Base-by-base conservation (phyloP, 495 filamentous ascomycete species). In the Penicillium cinerascens region DNA sequence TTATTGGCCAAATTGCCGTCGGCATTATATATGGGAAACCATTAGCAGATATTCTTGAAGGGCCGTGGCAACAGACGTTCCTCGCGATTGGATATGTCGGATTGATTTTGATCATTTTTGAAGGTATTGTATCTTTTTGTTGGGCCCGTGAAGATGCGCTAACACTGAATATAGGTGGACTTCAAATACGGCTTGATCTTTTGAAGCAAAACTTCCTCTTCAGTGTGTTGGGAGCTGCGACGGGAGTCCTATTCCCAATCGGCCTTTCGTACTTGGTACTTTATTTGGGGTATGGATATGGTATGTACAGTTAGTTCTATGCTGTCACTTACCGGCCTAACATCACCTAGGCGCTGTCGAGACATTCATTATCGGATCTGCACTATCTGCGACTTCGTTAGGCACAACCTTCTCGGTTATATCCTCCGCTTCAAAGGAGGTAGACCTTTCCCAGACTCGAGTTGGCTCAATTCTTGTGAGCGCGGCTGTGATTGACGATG, bases 401-500 rank as follows among this genome's bases (percentile, higher is more conserved):
- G 68, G 68, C 66, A 70, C 67, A 0, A 71, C 68, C 0, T 71
- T 71, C 40, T 60, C 68, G 4, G 68, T 71, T 0, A 68, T 71
- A 17, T 42, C 55, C 2, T 71, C 68, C 4, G 58, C 66, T 0
- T 61, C 68, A 0, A 51, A 43, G 7, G 55, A 55, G 3, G 54
- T 71, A 3, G 58, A 64, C 44, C 59, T 71, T 6, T 53, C 57
- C 0, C 59, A 71, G 27, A 71, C 68, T 6, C 49, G 64, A 18
- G 68, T 71, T 9, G 68, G 68, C 2, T 65, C 68, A 2, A 49
- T 71, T 2, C 63, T 71, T 13, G 60, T 71, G 26, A 83, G 80
- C 50, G 87, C 86, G 2, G 89, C 88, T 20, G 85, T 92, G 70
- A 81, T 93, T 59, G 88, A 92, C 64, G 88, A 91, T 70, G 85